phyloP scores from a whole-genome alignment of 2,329 filamentous ascomycete genomes.

The Claviceps citrina region DNA sequence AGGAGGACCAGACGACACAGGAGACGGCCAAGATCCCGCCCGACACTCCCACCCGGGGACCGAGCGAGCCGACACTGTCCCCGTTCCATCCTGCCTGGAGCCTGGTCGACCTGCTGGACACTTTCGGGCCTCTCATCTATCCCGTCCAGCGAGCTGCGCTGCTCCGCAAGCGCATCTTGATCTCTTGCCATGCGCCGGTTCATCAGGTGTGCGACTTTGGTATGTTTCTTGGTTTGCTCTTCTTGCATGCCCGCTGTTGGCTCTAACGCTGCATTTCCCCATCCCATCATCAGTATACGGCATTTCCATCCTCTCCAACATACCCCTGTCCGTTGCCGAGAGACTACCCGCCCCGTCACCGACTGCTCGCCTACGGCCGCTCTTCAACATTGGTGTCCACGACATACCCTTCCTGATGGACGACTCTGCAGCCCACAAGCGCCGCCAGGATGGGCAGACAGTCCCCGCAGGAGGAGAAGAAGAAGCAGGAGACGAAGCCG shows the following conservation, averaged over 20 bases:
- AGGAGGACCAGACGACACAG: no score
- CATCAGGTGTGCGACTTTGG: constrained; percentile 79
- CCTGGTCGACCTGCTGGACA: constrained; percentile 59
- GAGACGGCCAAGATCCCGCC: constrained; percentile 17
- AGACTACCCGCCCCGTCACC: constrained; percentile 48
- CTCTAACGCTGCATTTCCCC: not conserved
- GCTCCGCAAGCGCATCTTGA: constrained; percentile 71
- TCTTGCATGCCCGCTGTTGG: not conserved
- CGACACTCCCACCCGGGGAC: constrained; percentile 16
- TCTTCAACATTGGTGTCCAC: constrained; percentile 90
- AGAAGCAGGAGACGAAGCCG: constrained; percentile 29
- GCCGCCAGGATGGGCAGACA: constrained; percentile 20
- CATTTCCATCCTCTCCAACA: constrained; percentile 80
- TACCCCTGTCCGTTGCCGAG: constrained; percentile 59
- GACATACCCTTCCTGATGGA: constrained; percentile 69
- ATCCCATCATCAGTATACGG: constrained; percentile 54
- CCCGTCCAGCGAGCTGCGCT: constrained; percentile 78
- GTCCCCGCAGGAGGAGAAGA: no score
- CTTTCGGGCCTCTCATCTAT: constrained; percentile 83
- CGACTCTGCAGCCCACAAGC: constrained; percentile 35
- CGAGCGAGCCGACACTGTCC: constrained; percentile 50
- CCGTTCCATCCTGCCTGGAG: constrained; percentile 77
- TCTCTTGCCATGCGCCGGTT: constrained; percentile 76
- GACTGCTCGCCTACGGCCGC: constrained; percentile 53
- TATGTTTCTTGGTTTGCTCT: constrained; percentile 24